A percentile compares a stretch with the other conserved stretches of the same genome.
phyloP scores from a whole-genome alignment of 495 filamentous ascomycete species.

The Filosporella fistucella region DNA sequence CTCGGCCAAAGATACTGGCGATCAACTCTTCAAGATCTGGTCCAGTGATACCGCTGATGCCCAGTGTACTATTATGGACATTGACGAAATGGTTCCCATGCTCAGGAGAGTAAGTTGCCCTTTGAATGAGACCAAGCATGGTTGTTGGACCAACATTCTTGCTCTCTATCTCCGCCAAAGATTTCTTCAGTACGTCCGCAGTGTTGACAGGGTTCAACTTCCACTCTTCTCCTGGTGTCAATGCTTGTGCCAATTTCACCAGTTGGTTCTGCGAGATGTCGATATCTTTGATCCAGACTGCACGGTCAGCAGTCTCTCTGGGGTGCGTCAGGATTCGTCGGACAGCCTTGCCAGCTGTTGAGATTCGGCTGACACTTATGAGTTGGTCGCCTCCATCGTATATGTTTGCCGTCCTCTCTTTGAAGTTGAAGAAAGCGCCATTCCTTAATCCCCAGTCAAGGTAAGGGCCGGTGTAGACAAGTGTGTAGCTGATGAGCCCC shows the following conservation, averaged over 20 bases:
- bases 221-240: slow-evolving; percentile 33
- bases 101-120: slow-evolving; percentile 5
- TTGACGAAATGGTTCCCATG: slow-evolving; percentile 13
- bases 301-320: slow-evolving; percentile 42
- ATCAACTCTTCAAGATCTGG: slow-evolving; percentile 14
- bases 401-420: slow-evolving; percentile 29
- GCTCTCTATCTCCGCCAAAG: slow-evolving; percentile 4
- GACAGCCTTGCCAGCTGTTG: slow-evolving; percentile 35
- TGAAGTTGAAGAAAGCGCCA: slow-evolving; percentile 33
- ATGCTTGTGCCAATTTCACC: slow-evolving; percentile 30
- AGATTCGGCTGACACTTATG: slow-evolving; percentile 37
- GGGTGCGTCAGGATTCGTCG: slow-evolving; percentile 36
- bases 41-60: slow-evolving; percentile 9
- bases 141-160: not conserved
- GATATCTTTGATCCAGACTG: slow-evolving; percentile 37
- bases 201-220: slow-evolving; percentile 26
- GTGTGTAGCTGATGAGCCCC: slow-evolving; percentile 37
- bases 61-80: slow-evolving; percentile 13
- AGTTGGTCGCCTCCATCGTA: slow-evolving; percentile 39
- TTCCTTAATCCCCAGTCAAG: slow-evolving; percentile 39
- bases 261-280: slow-evolving; percentile 39
- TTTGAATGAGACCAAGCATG: not conserved
- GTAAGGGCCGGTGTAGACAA: slow-evolving; percentile 38
- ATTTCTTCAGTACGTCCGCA: slow-evolving; percentile 3
- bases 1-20: slow-evolving; percentile 6